Conservation (phyloP, 805 yeast species). For the Wickerhamiella australiensis region DNA sequence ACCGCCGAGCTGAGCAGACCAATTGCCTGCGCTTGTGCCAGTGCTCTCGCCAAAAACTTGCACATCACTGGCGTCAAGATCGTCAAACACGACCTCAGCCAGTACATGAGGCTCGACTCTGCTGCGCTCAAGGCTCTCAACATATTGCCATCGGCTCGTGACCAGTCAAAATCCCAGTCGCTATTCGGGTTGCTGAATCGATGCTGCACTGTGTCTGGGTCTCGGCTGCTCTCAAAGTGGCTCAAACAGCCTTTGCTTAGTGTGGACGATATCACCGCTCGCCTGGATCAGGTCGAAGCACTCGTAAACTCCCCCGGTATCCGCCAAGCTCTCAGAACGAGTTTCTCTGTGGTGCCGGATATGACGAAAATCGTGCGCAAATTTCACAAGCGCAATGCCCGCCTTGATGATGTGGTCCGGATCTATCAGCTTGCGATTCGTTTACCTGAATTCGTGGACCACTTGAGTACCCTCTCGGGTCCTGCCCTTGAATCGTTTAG, state of each 20-base stretch:
- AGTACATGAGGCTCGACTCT: conserved; percentile 81
- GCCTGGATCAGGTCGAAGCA: conserved; percentile 67
- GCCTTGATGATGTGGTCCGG: conserved; percentile 79
- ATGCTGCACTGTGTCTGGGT: conserved; percentile 84
- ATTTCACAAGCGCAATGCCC: conserved; percentile 42
- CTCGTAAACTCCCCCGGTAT: conserved; percentile 49
- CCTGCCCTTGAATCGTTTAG: conserved; percentile 30
- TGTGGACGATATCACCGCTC: conserved; percentile 41
- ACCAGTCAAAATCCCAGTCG: conserved; percentile 42
- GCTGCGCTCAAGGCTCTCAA: conserved; percentile 83
- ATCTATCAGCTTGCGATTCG: conserved; percentile 66
- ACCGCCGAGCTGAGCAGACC: conserved; percentile 35
- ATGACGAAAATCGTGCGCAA: conserved; percentile 63
- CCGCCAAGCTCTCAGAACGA: conserved; percentile 53
- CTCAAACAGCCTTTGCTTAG: conserved; percentile 85
- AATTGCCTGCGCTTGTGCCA: conserved; percentile 48
- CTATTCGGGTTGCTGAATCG: conserved; percentile 74
- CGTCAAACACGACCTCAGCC: conserved; percentile 56
- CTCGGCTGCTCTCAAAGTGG: conserved; percentile 84
- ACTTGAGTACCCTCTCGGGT: conserved; percentile 33
- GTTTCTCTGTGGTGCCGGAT: conserved; percentile 72
- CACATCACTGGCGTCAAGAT: conserved; percentile 46
- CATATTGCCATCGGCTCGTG: conserved; percentile 53
- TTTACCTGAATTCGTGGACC: conserved; percentile 54
- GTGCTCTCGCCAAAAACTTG: conserved; percentile 59